Evolutionary conservation across 164 flowering plant species (phyloP), one percentile per base, ranked within the genome.

Genomic region (Cinnamomum micranthum): DNA sequence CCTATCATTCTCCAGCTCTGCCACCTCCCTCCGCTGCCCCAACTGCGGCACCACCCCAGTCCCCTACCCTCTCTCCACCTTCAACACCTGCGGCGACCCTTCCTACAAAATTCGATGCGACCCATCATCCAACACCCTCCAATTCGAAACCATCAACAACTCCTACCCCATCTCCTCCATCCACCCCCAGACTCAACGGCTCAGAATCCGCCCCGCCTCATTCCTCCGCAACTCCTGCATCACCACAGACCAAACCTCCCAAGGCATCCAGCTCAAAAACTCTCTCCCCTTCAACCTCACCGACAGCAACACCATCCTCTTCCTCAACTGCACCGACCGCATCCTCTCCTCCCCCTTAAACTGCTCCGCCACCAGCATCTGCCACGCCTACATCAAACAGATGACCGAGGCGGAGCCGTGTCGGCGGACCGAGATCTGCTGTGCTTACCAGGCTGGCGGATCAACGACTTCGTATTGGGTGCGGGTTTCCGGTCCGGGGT

Each of bases 231-330:
- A 73, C 65, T 50, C 80, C 22, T 87, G 90, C 73, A 27, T 78
- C 9, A 71, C 88, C 25, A 50, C 59, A 24, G 88, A 85, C 17
- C 15, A 66, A 11, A 55, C 27, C 20, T 55, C 68, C 83, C 68
- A 79, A 65, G 92, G 93, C 22, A 59, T 89, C 74, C 87, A 74
- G 75, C 88, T 89, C 69, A 80, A 87, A 82, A 23, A 65, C 25
- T 23, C 69, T 68, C 76, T 84, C 31, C 93, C 93, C 33, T 89
- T 89, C 85, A 89, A 85, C 86, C 69, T 89, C 81, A 85, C 88
- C 75, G 75, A 82, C 73, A 66, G 80, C 35, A 89, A 88, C 85
- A 88, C 88, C 69, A 76, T 89, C 75, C 6, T 89, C 69, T 80
- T 75, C 79, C 76, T 89, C 68, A 88, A 89, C 84, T 89, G 91